Base-by-base conservation (phyloP, 2,329 filamentous ascomycete genomes). In the Paracoccidioides brasiliensis region DNA sequence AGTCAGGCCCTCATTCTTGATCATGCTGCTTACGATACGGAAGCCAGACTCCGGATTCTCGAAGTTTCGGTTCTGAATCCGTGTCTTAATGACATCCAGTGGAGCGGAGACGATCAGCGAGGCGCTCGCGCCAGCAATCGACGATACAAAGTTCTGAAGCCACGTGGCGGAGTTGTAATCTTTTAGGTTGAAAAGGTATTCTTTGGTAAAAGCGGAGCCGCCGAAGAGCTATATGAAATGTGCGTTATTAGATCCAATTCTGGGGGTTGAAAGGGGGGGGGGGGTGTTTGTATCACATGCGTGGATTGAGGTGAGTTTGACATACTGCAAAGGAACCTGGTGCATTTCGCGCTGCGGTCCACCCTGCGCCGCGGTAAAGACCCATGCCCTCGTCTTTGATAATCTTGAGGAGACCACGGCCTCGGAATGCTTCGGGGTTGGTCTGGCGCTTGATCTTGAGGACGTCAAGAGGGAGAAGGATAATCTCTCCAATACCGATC, bases 391-490 rank as follows among this genome's bases (percentile, higher is more conserved):
- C 93, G 68, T 98, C 93, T 57, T 82, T 80, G 59, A 98, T 80
- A 62, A 98, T 97, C 74, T 80, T 85, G 69, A 97, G 76, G 58
- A 98, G 79, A 59, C 93, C 93, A 66, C 93, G 87, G 64, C 91
- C 91, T 63, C 90, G 83, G 83, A 98, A 98, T 40, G 93, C 90
- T 69, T 97, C 93, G 43, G 93, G 93, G 79, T 98, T 98, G 63
- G 93, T 98, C 78, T 98, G 93, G 66, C 93, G 85, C 82, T 98
- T 98, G 78, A 98, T 98, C 82, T 98, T 98, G 60, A 98, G 81
- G 42, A 98, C 91, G 65, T 98, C 93, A 58, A 98, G 82, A 44
- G 93, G 93, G 43, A 98, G 81, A 35, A 98, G 82, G 57, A 98
- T 82, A 62, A 98, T 95, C 77, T 98, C 93, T 68, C 93, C 93